Evolutionary conservation across 2,329 filamentous ascomycete genomes (phyloP), one percentile per base, ranked within the genome.

Genomic region (Colletotrichum sp.): DNA sequence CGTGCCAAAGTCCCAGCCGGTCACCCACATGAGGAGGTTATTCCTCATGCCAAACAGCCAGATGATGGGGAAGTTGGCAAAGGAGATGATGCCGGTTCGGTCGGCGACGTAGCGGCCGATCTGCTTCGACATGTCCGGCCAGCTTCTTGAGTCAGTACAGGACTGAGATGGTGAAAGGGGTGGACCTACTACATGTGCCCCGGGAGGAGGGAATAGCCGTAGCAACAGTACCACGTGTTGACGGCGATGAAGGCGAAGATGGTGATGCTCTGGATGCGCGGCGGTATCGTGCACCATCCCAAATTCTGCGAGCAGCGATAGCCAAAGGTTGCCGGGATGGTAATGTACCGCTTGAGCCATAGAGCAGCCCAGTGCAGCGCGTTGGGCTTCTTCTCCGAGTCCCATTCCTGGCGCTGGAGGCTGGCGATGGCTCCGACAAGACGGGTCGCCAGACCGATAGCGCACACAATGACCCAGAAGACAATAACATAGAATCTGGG

Each of bases 21-120:
- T 94, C 1, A 92, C 81, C 91, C 91, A 93, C 71, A 94, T 85
- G 18, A 94, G 86, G 0, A 92, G 80, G 68, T 95, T 94, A 77
- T 95, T 95, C 12, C 93, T 87, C 80, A 91, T 90, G 1, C 90
- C 91, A 78, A 95, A 94, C 0, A 94, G 82, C 92, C 92, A 94
- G 0, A 94, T 84, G 4, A 93, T 79, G 0, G 92, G 91, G 8
- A 94, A 87, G 77, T 93, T 93, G 6, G 90, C 90, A 78, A 92
- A 90, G 0, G 91, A 90, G 28, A 95, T 87, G 36, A 93, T 89
- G 0, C 93, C 92, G 0, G 92, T 92, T 12, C 93, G 88, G 76
- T 94, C 92, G 1, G 91, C 90, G 0, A 92, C 85, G 71, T 92
- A 93, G 1, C 92, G 90, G 55, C 86, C 84, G 0, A 84, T 62